phyloP scores from a whole-genome alignment of 2,329 filamentous ascomycete species.

The Didymella lethalis region DNA sequence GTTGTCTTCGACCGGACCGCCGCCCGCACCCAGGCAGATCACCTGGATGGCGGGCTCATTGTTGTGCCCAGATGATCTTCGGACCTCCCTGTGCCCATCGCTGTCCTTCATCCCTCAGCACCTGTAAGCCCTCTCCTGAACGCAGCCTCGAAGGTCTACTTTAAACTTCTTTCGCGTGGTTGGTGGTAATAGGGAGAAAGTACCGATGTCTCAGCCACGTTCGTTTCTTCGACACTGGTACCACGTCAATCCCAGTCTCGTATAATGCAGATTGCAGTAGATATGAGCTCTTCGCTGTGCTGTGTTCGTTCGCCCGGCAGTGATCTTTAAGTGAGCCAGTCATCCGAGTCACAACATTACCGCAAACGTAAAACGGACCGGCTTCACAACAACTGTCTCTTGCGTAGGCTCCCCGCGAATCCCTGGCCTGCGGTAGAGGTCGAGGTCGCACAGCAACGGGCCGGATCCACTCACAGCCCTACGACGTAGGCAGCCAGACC shows the following conservation, averaged over 20 bases:
- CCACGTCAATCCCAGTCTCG: background rate
- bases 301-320: background rate
- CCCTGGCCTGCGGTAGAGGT: constrained; percentile 2
- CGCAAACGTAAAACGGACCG: constrained; percentile 4
- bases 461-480: constrained; percentile 9
- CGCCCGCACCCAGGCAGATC: constrained; percentile 76
- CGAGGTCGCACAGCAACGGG: constrained; percentile 11
- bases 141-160: background rate
- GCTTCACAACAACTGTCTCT: background rate
- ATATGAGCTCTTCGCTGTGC: background rate
- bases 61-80: constrained; percentile 46
- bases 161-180: background rate
- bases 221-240: background rate
- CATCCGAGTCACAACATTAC: background rate
- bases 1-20: constrained; percentile 88
- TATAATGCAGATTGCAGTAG: background rate
- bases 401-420: background rate
- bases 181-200: background rate
- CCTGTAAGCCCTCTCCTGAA: background rate
- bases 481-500: constrained; percentile 12
- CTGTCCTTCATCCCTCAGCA: constrained; percentile 52
- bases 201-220: background rate
- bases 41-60: constrained; percentile 57
- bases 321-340: background rate
- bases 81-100: constrained; percentile 48